Evolutionary conservation across 805 yeast genomes (phyloP).

Genomic region (Lipomyces mesembrius): DNA sequence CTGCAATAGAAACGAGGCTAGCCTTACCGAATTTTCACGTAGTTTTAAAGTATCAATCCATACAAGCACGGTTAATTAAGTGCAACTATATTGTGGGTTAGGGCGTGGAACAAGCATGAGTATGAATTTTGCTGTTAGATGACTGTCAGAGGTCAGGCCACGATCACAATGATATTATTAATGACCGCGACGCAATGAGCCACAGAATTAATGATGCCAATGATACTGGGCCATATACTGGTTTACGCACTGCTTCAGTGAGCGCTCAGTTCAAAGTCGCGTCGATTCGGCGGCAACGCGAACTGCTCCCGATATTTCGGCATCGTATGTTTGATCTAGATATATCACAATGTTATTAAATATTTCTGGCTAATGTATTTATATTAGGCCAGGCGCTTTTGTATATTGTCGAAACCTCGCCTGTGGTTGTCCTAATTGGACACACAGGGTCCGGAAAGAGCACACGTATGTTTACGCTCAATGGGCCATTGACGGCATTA

Average conservation of each 20-base stretch:
- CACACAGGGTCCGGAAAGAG: constrained; percentile 41
- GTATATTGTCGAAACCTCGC: constrained; percentile 32
- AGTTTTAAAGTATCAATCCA: no score
- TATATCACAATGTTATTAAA: background rate
- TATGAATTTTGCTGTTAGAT: no score
- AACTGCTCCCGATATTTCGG: constrained; percentile 30
- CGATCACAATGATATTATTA: background rate
- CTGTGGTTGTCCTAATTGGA: constrained; percentile 35
- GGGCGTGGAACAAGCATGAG: no score
- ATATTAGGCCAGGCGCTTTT: constrained; percentile 30
- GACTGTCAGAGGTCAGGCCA: background rate
- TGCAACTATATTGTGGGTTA: no score
- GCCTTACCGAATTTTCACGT: no score
- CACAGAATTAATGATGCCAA: background rate
- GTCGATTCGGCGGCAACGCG: constrained; percentile 26
- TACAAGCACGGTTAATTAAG: no score
- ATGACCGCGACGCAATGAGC: background rate
- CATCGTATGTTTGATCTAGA: constrained; percentile 22
- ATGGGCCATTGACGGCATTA: background rate
- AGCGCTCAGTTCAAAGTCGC: constrained; percentile 29
- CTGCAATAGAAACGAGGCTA: background rate
- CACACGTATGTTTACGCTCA: constrained; percentile 34
- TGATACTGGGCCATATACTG: constrained; percentile 9
- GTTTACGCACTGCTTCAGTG: constrained; percentile 22
- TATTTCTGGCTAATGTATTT: background rate